Conservation (phyloP, 148 eudicot genomes). For the Agrostemma githago region DNA sequence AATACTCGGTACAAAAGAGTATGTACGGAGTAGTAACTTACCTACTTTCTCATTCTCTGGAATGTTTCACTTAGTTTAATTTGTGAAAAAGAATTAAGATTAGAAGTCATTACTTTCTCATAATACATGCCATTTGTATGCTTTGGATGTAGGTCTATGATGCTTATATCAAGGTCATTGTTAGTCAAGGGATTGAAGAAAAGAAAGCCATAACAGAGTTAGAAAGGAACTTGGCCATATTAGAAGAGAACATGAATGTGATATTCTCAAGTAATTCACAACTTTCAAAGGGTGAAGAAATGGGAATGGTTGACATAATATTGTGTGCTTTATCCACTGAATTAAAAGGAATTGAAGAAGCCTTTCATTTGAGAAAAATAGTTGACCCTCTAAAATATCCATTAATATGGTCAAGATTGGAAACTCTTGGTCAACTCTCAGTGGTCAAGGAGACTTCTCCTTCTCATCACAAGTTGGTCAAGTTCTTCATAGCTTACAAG, state of each 20-base stretch:
- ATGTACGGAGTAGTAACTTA: no score
- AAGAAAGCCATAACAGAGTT: constrained; percentile 12
- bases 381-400: constrained; percentile 22
- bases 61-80: no score
- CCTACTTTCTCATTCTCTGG: no score
- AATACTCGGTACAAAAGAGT: no score
- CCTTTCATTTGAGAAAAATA: constrained; percentile 14
- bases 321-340: constrained; percentile 8
- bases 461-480: constrained; percentile 16
- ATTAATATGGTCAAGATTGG: constrained; percentile 16
- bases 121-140: not conserved
- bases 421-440: constrained; percentile 13
- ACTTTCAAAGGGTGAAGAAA: not conserved
- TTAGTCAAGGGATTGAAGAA: constrained; percentile 15
- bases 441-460: constrained; percentile 26
- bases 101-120: no score
- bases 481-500: constrained; percentile 18
- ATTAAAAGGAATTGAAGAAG: constrained; percentile 21
- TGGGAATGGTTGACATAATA: constrained; percentile 28
- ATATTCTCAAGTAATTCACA: constrained; percentile 8
- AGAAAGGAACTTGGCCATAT: constrained; percentile 10
- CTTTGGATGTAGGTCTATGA: not conserved
- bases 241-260: constrained; percentile 26
- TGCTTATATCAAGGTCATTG: not conserved
- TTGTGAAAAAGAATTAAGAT: no score